These are phyloP conservation scores for Ceratorhiza oryzae-sativae DNA, from an alignment of 1,284 basidiomycete species.

Conservation along the genomic window DNA sequence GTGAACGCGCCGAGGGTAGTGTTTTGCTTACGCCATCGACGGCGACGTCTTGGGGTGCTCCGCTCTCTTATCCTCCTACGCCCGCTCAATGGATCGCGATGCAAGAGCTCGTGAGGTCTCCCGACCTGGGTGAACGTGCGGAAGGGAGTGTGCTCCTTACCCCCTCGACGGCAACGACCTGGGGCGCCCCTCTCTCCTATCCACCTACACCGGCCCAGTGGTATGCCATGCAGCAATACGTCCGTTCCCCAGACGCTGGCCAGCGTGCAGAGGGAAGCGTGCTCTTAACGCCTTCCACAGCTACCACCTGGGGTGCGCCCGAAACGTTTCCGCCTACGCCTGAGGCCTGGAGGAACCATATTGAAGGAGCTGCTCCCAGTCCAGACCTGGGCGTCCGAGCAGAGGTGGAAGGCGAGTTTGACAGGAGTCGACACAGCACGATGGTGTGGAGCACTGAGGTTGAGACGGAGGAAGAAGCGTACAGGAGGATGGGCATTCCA, in stretches of 20 bases:
- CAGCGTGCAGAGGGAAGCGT: slow-evolving; percentile 49
- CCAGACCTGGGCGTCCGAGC: slow-evolving; percentile 8
- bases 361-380: slow-evolving; percentile 5
- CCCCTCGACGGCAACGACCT: slow-evolving; percentile 50
- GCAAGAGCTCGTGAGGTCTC: slow-evolving; percentile 38
- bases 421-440: slow-evolving; percentile 7
- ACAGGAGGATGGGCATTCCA: slow-evolving; percentile 20
- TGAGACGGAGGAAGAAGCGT: slow-evolving; percentile 31
- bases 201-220: slow-evolving; percentile 39
- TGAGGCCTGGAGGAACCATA: neutral
- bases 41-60: slow-evolving; percentile 43
- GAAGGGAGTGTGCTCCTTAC: slow-evolving; percentile 67
- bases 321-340: slow-evolving; percentile 39
- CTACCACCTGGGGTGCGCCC: slow-evolving; percentile 60
- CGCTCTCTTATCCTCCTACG: slow-evolving; percentile 40
- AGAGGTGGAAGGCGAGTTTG: neutral
- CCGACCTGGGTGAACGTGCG: slow-evolving; percentile 60
- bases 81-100: slow-evolving; percentile 40
- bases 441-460: slow-evolving; percentile 12
- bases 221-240: slow-evolving; percentile 51
- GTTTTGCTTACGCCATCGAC: slow-evolving; percentile 52
- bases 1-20: slow-evolving; percentile 52
- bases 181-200: slow-evolving; percentile 42
- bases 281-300: slow-evolving; percentile 48
- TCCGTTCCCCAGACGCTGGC: slow-evolving; percentile 57